Evolutionary conservation across 208 protist species (phyloP), one percentile per base, ranked within the genome.

Genomic region (Trypanosoma mega): DNA sequence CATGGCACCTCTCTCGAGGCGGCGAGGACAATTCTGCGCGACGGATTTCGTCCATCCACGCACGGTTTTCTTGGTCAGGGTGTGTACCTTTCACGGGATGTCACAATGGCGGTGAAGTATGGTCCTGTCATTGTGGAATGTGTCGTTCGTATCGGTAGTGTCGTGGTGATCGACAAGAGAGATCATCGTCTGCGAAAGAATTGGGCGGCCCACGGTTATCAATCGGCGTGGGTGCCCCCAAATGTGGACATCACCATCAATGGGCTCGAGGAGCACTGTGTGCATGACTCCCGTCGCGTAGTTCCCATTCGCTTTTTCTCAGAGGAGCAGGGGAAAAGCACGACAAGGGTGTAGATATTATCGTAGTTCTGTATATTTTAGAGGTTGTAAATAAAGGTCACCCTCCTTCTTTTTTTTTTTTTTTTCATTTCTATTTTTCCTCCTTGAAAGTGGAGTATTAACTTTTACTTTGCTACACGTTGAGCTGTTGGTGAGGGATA

Each of bases 31-130:
- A 64, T 55, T 46, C 3, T 56, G 41, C 16, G 23, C 11, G 41
- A 64, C 12, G 44, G 56, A 24, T 64, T 63, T 56, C n/a, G 26
- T 23, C 3, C 54, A 1, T 63, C 41, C 2, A 7, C 37, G 20
- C 52, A 53, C 12, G 45, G 45, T 14, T 2, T 63, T 27, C 30
- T 69, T 12, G 63, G 63, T 21, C 2, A 59, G n/a, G 53, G 63
- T 26, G 37, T 69, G 34, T 68, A 62, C 54, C 37, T 63, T 14
- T 54, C 36, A 31, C 21, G 33, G 45, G 53, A 67, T 6, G 27
- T 61, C 21, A 31, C 14, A 4, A 64, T 58, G 30, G 46, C 27
- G n/a, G 30, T 2, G 3, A 60, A 58, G 1, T 65, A 59, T 33
- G 44, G 56, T 23, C 4, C 1, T 45, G 44, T 56, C n/a, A 23